Base-by-base conservation (phyloP, 1,284 basidiomycete genomes). In the Cryptococcus maquisensis region DNA sequence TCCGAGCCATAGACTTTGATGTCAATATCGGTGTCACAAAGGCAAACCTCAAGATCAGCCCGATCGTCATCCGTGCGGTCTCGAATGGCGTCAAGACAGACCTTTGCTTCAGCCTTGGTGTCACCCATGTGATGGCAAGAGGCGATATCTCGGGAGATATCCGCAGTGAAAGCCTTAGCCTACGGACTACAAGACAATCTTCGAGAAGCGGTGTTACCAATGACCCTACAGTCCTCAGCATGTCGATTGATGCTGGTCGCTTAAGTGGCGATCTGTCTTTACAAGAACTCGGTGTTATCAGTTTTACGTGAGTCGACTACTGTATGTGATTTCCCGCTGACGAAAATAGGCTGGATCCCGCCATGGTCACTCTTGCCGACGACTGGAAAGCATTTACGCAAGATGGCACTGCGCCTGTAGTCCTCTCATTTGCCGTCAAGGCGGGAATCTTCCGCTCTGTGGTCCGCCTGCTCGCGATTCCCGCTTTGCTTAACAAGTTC, bases 71-170 rank as follows among this genome's bases (percentile, higher is more conserved):
- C 15, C 62, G 67, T 3, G 69, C 70, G 1, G 48, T 68, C 4
- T 67, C 71, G 3, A 64, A 74, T 47, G 72, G 72, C 15, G 65
- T 68, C 43, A 57, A 59, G 26, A 65, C 69, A 4, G 64, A 69
- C 21, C 47, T 90, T 3, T 85, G 84, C 13, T 62, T 92, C 1
- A 81, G 81, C 24, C 81, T 92, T n/a, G 81, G 79, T 12, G 78
- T 84, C 28, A 79, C 90, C 23, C 73, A 81, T 26, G 78, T 90
- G 35, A 63, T 74, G 4, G 88, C 87, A 0, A 80, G 80, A 50
- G 88, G 90, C 6, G 88, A 89, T 55, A 77, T 94, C 10, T 84
- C 87, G 0, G 90, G 90, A 2, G 78, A 82, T 52, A 77, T 84
- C 20, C 76, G 77, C 32, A 84, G 90, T 38, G 83, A 87, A 4